Conservation (phyloP, 2,329 filamentous ascomycete genomes). For the Sporothrix pseudoabietina region DNA sequence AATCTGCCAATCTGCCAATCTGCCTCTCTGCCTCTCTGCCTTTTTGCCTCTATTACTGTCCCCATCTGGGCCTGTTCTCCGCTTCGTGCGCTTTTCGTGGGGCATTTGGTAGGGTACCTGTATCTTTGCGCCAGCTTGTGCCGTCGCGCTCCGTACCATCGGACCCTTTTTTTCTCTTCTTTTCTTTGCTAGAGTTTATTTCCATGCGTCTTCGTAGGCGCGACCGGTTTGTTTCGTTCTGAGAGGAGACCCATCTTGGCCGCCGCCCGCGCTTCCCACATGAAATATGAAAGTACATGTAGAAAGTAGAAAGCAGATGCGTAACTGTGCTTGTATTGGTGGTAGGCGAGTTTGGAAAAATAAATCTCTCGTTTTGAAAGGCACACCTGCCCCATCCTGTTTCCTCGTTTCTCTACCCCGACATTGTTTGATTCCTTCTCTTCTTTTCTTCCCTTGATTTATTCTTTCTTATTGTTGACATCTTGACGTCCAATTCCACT, state of each 20-base stretch:
- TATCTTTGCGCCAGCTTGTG: neutral
- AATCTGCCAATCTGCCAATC: neutral
- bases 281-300: neutral
- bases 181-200: neutral
- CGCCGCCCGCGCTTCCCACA: constrained; percentile 9
- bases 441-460: neutral
- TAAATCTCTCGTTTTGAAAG: constrained; percentile 23
- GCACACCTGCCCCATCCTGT: neutral
- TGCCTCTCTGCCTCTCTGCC: neutral
- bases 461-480: neutral
- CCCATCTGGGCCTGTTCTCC: constrained; percentile 4
- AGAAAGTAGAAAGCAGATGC: neutral
- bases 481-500: neutral
- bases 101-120: neutral
- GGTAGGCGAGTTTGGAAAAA: constrained; percentile 7
- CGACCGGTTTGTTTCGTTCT: constrained; percentile 4
- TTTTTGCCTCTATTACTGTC: constrained; percentile 2
- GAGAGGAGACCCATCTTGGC: neutral
- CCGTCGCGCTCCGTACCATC: neutral
- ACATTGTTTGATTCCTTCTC: neutral
- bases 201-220: neutral
- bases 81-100: constrained; percentile 4
- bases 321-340: neutral
- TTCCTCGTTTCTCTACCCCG: neutral
- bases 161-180: constrained; percentile 1